Base-by-base conservation (phyloP, 2,329 filamentous ascomycete species). In the Zymoseptoria brevis region DNA sequence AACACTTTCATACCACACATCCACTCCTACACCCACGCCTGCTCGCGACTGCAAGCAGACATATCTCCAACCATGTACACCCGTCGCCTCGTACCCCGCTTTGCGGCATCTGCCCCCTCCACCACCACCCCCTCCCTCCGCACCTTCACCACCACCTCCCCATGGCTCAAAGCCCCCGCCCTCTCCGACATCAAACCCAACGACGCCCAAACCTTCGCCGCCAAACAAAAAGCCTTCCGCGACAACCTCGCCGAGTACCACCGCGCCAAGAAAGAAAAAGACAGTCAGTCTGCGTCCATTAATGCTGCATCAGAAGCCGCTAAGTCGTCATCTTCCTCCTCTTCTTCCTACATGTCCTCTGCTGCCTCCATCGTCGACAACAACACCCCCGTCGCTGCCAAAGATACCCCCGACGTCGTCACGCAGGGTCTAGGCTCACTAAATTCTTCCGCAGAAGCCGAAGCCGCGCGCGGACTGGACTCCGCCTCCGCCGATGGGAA, bases 151-250 rank as follows among this genome's bases (percentile, higher is more conserved):
- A 24, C 19, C 55, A 29, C 50, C 54, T 45, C 35, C 2, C 35
- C 35, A 45, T 45, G 35, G 35, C 13, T n/a, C 35, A 67, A 65
- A 59, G 78, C 85, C 19, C 94, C 94, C n/a, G 85, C 88, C 45
- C 83, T 99, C 66, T 87, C 89, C 73, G 92, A 99, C 76, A 85
- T 99, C 79, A 87, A 81, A 52, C 83, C 87, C 54, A 80, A 88
- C 63, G 84, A 84, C 62, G 86, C 89, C 65, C 80, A 86, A 56
- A 80, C 82, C 58, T 99, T 97, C 81, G 90, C 89, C 73, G 78
- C 81, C 70, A 90, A 88, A 75, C 92, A 96, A 79, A 87, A 87
- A 75, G 82, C 86, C 71, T 97, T 96, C 78, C 88, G 94, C 73
- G 86, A 92, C 75, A 84, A 88, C 74, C 79, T 96, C 69, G 83